Evolutionary conservation across 2,329 filamentous ascomycete genomes (phyloP).

Genomic region (Thielaviopsis cerberus): DNA sequence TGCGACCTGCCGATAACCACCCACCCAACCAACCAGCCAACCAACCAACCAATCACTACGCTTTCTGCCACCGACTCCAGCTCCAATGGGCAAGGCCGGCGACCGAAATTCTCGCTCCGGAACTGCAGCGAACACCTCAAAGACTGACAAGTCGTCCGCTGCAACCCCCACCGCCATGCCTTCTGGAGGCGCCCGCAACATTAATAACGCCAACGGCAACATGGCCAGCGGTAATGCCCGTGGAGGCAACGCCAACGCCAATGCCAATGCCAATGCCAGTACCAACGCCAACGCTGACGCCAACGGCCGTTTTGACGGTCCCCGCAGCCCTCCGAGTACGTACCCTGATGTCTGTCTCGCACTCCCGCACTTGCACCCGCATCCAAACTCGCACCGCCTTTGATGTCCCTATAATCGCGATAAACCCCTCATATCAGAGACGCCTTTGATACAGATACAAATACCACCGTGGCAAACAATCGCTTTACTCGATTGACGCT

Average conservation of each 20-base stretch:
- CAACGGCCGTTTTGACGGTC: constrained; percentile 33
- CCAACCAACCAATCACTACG: not conserved
- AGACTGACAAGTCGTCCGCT: constrained; percentile 6
- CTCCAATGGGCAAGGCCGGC: constrained; percentile 8
- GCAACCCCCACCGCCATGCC: not conserved
- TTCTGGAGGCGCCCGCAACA: constrained; percentile 4
- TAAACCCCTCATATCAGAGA: too few species aligned
- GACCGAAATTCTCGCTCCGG: constrained; percentile 6
- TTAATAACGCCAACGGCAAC: constrained; percentile 3
- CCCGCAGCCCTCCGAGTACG: constrained; percentile 45
- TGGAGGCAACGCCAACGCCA: constrained; percentile 2
- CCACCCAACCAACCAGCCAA: not conserved
- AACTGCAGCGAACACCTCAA: constrained; percentile 3
- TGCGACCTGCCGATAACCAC: not conserved
- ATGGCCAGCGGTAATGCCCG: not conserved
- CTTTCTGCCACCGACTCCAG: not conserved
- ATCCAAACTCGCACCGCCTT: too few species aligned
- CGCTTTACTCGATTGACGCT: too few species aligned
- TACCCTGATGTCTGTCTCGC: constrained; percentile 14
- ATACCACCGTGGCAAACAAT: too few species aligned
- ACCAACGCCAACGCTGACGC: constrained; percentile 3
- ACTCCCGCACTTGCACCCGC: not conserved
- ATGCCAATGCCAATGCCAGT: constrained; percentile 2
- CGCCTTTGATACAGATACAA: too few species aligned
- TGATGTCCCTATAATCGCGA: too few species aligned